Evolutionary conservation across 805 yeast species (phyloP).

Genomic region (Saturnispora mendoncae): DNA sequence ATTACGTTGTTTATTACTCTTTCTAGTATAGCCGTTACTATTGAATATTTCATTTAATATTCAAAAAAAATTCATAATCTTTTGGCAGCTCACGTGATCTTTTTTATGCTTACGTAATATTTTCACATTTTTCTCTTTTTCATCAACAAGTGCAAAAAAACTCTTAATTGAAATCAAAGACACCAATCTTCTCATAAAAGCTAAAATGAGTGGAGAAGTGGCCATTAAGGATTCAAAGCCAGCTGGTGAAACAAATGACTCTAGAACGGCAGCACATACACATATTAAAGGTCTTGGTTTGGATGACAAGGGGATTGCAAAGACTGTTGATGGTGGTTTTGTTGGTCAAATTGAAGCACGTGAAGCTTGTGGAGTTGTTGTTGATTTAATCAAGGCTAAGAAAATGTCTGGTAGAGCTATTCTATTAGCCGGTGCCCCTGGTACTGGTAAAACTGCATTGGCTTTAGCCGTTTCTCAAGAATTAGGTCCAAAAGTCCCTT

Average conservation of each 20-base stretch:
- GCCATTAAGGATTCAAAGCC: slow-evolving; percentile 2
- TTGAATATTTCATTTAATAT: no score
- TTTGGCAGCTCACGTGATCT: no score
- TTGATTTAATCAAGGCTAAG: slow-evolving; percentile 89
- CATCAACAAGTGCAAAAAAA: no score
- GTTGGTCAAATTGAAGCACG: slow-evolving; percentile 95
- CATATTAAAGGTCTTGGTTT: slow-evolving; percentile 96
- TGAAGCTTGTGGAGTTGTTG: slow-evolving; percentile 83
- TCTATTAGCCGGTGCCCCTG: slow-evolving; percentile 94
- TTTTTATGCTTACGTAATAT: no score
- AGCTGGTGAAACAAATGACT: slow-evolving; percentile 18
- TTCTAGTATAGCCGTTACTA: no score
- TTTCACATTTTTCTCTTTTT: no score
- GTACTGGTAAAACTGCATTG: slow-evolving; percentile 97
- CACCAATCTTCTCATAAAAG: background rate
- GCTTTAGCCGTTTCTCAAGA: slow-evolving; percentile 88
- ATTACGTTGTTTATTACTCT: no score
- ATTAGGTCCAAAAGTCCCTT: slow-evolving; percentile 74
- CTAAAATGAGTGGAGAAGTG: slow-evolving; percentile 2
- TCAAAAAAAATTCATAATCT: no score
- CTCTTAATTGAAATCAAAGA: no score
- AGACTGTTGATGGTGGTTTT: slow-evolving; percentile 83
- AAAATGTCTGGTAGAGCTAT: slow-evolving; percentile 96
- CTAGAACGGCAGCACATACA: slow-evolving; percentile 79
- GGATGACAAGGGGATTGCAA: slow-evolving; percentile 82